These are phyloP conservation scores for Coleophoma cylindrospora DNA, from an alignment of 2,329 filamentous ascomycete genomes.

Conservation along the genomic window DNA sequence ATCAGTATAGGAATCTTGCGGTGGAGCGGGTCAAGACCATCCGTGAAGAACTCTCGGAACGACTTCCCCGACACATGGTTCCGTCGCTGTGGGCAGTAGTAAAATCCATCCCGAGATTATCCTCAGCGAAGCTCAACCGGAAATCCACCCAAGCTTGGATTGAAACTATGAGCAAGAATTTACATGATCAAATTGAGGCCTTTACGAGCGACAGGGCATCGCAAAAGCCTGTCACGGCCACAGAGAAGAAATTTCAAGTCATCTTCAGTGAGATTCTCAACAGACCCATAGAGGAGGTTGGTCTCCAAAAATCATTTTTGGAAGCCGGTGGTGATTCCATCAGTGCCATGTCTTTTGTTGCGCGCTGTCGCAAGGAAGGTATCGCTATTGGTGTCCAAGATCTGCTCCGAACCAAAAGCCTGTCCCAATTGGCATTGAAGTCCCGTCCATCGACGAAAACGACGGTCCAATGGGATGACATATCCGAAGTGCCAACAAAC, in stretches of 20 bases:
- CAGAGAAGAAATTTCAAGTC: background rate
- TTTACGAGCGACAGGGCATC: background rate
- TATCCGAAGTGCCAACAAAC: background rate
- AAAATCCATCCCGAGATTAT: background rate
- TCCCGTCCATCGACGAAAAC: background rate
- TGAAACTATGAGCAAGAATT: background rate
- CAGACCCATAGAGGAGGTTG: conserved; percentile 1
- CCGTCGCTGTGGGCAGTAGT: background rate
- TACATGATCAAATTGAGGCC: background rate
- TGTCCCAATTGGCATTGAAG: background rate
- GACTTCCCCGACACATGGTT: background rate
- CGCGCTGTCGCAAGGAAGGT: conserved; percentile 16
- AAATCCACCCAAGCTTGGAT: background rate
- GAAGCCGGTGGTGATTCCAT: conserved; percentile 39
- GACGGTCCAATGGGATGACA: background rate
- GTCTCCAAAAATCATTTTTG: conserved; percentile 28
- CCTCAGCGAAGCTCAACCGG: background rate
- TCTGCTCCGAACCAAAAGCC: conserved; percentile 5
- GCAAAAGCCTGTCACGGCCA: background rate
- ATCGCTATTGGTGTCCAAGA: conserved; percentile 5
- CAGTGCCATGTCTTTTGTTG: conserved; percentile 35
- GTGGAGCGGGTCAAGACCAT: no score
- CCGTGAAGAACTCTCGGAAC: background rate
- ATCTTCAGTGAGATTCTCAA: background rate
- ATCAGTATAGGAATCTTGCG: no score